These are phyloP conservation scores for Candida sp. DNA, from an alignment of 1,139 yeast genomes.

Conservation along the genomic window DNA sequence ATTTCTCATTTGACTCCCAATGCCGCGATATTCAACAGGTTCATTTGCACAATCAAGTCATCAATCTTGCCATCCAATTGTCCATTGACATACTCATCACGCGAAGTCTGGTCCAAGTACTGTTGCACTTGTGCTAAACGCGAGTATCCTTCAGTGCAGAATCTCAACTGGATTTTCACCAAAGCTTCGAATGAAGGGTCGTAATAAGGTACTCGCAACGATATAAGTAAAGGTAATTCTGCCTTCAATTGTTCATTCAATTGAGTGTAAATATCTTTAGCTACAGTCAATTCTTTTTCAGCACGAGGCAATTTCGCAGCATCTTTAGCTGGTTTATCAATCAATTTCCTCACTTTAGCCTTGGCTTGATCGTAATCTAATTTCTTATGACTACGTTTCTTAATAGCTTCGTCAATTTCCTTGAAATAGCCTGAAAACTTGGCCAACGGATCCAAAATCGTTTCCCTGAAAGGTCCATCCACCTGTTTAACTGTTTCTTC, in stretches of 20 bases:
- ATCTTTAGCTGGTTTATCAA: conserved; percentile 95
- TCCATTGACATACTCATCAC: conserved; percentile 97
- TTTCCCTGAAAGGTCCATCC: conserved; percentile 96
- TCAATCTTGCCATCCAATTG: conserved; percentile 81
- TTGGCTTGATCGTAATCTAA: conserved; percentile 87
- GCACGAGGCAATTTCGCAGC: conserved; percentile 86
- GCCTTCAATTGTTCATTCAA: conserved; percentile 78
- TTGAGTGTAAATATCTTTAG: conserved; percentile 83
- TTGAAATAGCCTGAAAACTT: conserved; percentile 81
- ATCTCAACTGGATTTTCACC: conserved; percentile 90
- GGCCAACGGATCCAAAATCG: conserved; percentile 87
- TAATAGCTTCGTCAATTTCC: conserved; percentile 92
- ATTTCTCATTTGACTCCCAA: conserved; percentile 25
- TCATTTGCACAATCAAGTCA: conserved; percentile 82
- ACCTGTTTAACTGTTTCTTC: conserved; percentile 91
- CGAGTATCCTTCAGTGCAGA: conserved; percentile 95
- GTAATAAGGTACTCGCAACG: conserved; percentile 87
- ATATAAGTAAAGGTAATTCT: conserved; percentile 88
- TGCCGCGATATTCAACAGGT: conserved; percentile 69
- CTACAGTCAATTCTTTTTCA: conserved; percentile 78
- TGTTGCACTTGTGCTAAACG: conserved; percentile 95
- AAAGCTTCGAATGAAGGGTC: conserved; percentile 97
- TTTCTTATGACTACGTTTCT: conserved; percentile 90
- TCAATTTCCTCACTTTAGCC: conserved; percentile 77
- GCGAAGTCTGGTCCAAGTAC: conserved; percentile 78